Conservation (phyloP, 345 rosid genomes). For the Kandelia obovata region DNA sequence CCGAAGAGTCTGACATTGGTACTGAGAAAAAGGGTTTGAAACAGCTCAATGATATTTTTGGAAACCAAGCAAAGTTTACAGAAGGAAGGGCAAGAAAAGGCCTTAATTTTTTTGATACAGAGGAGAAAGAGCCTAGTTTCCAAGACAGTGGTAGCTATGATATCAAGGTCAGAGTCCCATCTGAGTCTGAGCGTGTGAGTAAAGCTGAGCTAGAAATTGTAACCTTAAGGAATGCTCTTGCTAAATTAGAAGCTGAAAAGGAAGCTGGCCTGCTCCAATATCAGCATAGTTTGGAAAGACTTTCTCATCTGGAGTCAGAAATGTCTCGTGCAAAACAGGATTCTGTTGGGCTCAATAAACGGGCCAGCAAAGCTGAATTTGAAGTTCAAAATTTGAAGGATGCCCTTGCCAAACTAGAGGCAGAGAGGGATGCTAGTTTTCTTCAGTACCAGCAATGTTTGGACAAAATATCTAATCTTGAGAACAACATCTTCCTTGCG, state of each 20-base stretch:
- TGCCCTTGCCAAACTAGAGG: slow-evolving; percentile 50
- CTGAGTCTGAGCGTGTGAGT: slow-evolving; percentile 55
- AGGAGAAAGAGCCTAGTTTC: slow-evolving; percentile 35
- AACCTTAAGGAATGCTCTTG: slow-evolving; percentile 67
- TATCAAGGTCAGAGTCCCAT: slow-evolving; percentile 41
- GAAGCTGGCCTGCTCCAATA: slow-evolving; percentile 70
- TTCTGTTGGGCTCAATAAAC: slow-evolving; percentile 52
- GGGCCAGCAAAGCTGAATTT: slow-evolving; percentile 71
- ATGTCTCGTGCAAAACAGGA: slow-evolving; percentile 65
- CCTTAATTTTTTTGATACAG: slow-evolving; percentile 62
- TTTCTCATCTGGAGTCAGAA: slow-evolving; percentile 67
- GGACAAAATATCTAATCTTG: slow-evolving; percentile 59
- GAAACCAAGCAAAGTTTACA: slow-evolving; percentile 30
- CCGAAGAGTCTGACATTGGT: slow-evolving; percentile 50
- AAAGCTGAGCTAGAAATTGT: slow-evolving; percentile 75
- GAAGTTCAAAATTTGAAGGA: slow-evolving; percentile 69
- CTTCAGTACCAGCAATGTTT: slow-evolving; percentile 69
- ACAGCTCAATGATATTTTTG: slow-evolving; percentile 44
- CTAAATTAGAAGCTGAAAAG: slow-evolving; percentile 85
- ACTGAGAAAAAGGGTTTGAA: slow-evolving; percentile 53
- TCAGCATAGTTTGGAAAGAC: slow-evolving; percentile 65
- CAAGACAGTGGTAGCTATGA: slow-evolving; percentile 26
- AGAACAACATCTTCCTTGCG: slow-evolving; percentile 46
- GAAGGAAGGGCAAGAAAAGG: slow-evolving; percentile 73
- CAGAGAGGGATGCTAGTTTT: slow-evolving; percentile 59